Evolutionary conservation across 2,329 filamentous ascomycete species (phyloP), one percentile per base, ranked within the genome.

Genomic region (Ophiostoma ulmi): DNA sequence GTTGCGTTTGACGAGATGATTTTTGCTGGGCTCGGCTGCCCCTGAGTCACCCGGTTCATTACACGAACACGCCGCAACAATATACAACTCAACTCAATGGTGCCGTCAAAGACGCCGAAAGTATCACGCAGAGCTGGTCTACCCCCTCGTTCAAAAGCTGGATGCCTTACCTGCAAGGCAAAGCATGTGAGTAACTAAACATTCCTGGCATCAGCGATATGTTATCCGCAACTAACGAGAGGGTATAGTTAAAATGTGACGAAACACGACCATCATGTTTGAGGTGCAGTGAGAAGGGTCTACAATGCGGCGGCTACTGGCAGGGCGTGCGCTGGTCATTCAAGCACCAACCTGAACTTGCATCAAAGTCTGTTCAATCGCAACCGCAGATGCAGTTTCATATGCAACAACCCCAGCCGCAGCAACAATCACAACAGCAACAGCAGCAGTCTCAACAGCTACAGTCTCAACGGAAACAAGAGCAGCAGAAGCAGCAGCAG

Each of bases 81-180:
- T 6, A 41, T 36, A 41, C 20, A 36, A 65, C 10, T 67, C 65
- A 67, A 67, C 39, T 31, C 65, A 35, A 67, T 67, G 65, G 65
- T 67, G 38, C 65, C 39, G 39, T 39, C 65, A 8, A 67, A 67
- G 65, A 48, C 65, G n/a, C 36, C 39, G 22, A 67, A 67, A 67
- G 39, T 35, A 48, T 67, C 65, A 44, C 65, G 65, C 22, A 67
- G 65, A 67, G 65, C 65, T 67, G 65, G 65, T 67, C 65, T 67
- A 31, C 65, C 65, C 65, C 65, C 65, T 67, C 65, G 65, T 67
- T 67, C 65, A 14, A 67, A 67, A 67, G 65, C 65, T 6, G 65
- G 65, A 44, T 67, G 65, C 65, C 39, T 67, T 41, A 67, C 65
- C 4, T 67, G 65, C 22, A 67, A 67, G 65, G 65, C 65, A 31